A percentile compares a stretch with the other conserved stretches of the same genome.
These are phyloP conservation scores for Colletotrichum scovillei DNA, from an alignment of 2,329 filamentous ascomycete species.

Conservation along the genomic window DNA sequence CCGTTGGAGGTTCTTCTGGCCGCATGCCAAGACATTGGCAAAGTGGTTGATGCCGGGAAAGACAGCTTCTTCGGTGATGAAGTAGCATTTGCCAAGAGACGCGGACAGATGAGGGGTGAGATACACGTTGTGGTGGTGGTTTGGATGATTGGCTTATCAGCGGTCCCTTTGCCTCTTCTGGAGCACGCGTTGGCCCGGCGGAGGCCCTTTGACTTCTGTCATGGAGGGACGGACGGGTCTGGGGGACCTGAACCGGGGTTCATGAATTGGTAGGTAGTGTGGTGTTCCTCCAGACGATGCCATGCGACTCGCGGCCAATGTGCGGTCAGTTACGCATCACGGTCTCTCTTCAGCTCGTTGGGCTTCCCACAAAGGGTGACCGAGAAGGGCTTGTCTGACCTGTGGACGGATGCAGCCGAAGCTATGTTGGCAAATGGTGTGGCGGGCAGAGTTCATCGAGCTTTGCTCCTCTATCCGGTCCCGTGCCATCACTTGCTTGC, in stretches of 20 bases:
- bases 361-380: conserved; percentile 1
- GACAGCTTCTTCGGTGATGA: conserved; percentile 32
- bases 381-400: background rate
- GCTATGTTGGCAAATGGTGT: background rate
- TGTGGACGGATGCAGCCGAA: background rate
- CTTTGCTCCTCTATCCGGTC: background rate
- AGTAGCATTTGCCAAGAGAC: conserved; percentile 29
- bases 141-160: conserved; percentile 35
- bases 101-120: conserved; percentile 14
- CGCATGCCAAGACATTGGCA: conserved; percentile 21
- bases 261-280: background rate
- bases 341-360: conserved; percentile 10
- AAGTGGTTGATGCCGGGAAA: conserved; percentile 18
- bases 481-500: background rate
- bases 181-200: background rate
- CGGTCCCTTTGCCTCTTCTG: conserved; percentile 24
- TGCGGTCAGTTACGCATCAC: conserved; percentile 18
- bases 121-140: conserved; percentile 28
- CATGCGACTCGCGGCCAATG: conserved; percentile 18
- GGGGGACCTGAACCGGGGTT: background rate
- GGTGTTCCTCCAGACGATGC: background rate
- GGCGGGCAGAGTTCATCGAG: background rate
- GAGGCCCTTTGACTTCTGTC: background rate
- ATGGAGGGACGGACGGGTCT: background rate
- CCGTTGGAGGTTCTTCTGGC: background rate